phyloP scores from a whole-genome alignment of 495 filamentous ascomycete genomes.

The Neurospora sp. region DNA sequence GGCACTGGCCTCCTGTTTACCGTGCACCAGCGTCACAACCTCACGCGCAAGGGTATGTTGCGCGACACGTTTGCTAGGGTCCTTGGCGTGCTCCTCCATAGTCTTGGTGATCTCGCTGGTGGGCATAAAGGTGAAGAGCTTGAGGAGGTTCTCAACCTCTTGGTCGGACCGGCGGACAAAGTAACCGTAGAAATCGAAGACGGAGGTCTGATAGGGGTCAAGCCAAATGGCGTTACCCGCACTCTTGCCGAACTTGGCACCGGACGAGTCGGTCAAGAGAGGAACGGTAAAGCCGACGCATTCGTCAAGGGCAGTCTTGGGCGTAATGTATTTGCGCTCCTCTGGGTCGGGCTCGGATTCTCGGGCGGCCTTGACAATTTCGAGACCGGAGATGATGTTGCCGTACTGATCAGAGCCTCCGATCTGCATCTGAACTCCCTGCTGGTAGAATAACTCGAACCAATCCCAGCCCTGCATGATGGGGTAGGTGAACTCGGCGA shows the following conservation, averaged over 20 bases:
- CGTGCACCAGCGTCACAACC: slow-evolving; percentile 71
- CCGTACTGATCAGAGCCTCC: slow-evolving; percentile 94
- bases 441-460: slow-evolving; percentile 61
- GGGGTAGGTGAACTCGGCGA: slow-evolving; percentile 88
- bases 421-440: slow-evolving; percentile 69
- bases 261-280: slow-evolving; percentile 72
- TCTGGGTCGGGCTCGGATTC: slow-evolving; percentile 38
- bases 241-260: slow-evolving; percentile 91
- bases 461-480: slow-evolving; percentile 96
- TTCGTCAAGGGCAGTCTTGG: slow-evolving; percentile 28
- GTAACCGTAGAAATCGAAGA: slow-evolving; percentile 81
- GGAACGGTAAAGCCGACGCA: slow-evolving; percentile 86
- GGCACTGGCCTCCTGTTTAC: slow-evolving; percentile 43
- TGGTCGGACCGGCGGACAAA: slow-evolving; percentile 77
- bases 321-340: slow-evolving; percentile 7
- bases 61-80: slow-evolving; percentile 61
- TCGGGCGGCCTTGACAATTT: slow-evolving; percentile 63
- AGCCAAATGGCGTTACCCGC: slow-evolving; percentile 94
- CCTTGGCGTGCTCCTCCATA: slow-evolving; percentile 54
- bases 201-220: slow-evolving; percentile 64
- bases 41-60: slow-evolving; percentile 76
- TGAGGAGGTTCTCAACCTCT: slow-evolving; percentile 68
- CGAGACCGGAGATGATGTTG: slow-evolving; percentile 88
- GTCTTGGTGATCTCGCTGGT: slow-evolving; percentile 48
- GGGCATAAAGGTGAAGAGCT: slow-evolving; percentile 85